Evolutionary conservation across 768 basidiomycete species (phyloP), one percentile per base, ranked within the genome.

Genomic region (Xerocomus brunneocitrinus): DNA sequence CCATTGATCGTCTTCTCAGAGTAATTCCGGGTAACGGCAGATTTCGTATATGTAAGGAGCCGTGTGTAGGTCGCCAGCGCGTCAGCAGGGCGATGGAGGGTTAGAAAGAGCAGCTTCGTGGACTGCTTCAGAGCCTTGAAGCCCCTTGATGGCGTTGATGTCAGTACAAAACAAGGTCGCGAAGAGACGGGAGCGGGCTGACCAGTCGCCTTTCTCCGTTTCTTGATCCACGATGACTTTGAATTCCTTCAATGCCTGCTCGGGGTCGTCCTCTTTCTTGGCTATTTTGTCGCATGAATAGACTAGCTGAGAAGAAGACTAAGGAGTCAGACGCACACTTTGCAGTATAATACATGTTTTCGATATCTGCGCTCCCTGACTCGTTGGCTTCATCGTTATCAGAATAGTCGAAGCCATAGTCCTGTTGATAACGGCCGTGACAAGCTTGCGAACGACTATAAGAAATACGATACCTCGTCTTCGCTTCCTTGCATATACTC

Each of bases 1-100:
- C 91, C 90, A 67, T 99, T 99, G 76, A 99, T 99, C 16, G 91
- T 89, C 77, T 98, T 99, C 71, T 99, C 97, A 10, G 95, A 94
- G 65, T 95, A 91, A 67, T 95, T 95, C 31, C 93, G 83, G 3
- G 94, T 97, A 19, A 97, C 92, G 3, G 91, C 90, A 13, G 90
- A 92, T 69, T 95, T 98, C 12, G 95, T 98, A 71, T 98, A 98
- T 0, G 87, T 85, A 49, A 99, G 75, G 5, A 99, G 79, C 59
- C 87, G 81, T 19, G 76, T 85, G 68, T 99, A 99, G 8, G 93
- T 87, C 66, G 81, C 74, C 53, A 98, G 73, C 0, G 97, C 97
- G 47, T 95, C 89, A 43, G 79, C 78, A 22, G 94, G 93, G 64
- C 91, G 77, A 60, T 83, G 80, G 27, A 94, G 78, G 24, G 73